phyloP scores from a whole-genome alignment of 1,284 basidiomycete genomes.

The Flammula alnicola region DNA sequence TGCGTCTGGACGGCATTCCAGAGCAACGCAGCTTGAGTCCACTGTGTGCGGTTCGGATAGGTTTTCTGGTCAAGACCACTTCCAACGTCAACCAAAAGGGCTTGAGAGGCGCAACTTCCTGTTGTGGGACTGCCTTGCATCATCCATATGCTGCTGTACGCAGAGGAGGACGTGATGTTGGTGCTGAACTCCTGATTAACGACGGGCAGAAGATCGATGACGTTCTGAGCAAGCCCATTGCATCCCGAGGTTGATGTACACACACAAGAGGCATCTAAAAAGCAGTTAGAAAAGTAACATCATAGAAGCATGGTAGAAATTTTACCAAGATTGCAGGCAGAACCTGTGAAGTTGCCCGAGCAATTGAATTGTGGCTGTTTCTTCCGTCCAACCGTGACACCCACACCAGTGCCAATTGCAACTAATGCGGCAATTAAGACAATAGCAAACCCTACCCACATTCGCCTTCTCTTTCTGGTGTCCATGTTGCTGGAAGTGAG shows the following conservation, averaged over 20 bases:
- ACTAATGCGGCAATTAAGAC: slow-evolving; percentile 39
- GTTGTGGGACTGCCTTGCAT: slow-evolving; percentile 46
- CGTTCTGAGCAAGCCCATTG: slow-evolving; percentile 55
- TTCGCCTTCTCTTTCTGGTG: slow-evolving; percentile 32
- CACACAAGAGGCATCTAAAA: slow-evolving; percentile 61
- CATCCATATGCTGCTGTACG: slow-evolving; percentile 55
- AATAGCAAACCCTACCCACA: slow-evolving; percentile 35
- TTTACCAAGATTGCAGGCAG: slow-evolving; percentile 59
- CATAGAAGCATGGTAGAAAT: slow-evolving; percentile 12
- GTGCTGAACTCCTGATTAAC: slow-evolving; percentile 53
- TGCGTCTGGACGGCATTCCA: slow-evolving; percentile 61
- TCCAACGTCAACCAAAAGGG: slow-evolving; percentile 59
- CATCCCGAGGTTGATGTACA: slow-evolving; percentile 58
- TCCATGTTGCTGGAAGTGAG: not conserved
- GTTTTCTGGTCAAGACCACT: slow-evolving; percentile 42
- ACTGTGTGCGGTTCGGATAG: slow-evolving; percentile 54
- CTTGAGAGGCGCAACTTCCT: slow-evolving; percentile 55
- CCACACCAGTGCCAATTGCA: slow-evolving; percentile 44
- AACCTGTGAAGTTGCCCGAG: slow-evolving; percentile 47
- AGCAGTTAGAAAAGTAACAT: slow-evolving; percentile 11
- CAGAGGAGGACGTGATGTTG: slow-evolving; percentile 47
- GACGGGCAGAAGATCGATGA: slow-evolving; percentile 52
- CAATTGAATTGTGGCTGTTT: slow-evolving; percentile 39
- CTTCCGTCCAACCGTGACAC: slow-evolving; percentile 37
- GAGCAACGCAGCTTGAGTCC: slow-evolving; percentile 62